Percentiles rank a stretch among this genome's conserved stretches.
phyloP scores from a whole-genome alignment of 139 green algal species.

The Auxenochlorella pyrenoidosa region DNA sequence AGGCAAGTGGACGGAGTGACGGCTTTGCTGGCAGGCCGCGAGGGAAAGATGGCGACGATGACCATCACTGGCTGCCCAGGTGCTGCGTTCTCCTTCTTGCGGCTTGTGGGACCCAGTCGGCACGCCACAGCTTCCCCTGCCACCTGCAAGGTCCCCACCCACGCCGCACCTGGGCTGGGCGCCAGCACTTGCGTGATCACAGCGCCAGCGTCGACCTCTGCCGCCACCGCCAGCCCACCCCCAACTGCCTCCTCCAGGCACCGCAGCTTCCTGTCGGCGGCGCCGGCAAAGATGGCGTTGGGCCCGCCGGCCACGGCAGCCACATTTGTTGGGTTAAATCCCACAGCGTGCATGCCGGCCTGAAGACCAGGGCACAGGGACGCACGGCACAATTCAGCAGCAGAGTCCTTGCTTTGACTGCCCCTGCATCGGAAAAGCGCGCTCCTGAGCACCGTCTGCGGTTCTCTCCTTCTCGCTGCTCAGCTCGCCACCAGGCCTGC shows the following conservation, averaged over 20 bases:
- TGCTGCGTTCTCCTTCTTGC: too few species aligned
- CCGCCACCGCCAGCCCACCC: conserved; percentile 71
- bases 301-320: conserved; percentile 44
- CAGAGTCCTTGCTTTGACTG: neutral
- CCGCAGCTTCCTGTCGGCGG: conserved; percentile 86
- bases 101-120: too few species aligned
- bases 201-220: conserved; percentile 76
- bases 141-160: neutral
- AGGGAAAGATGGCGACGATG: neutral
- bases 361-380: conserved; percentile 19
- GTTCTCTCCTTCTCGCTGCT: too few species aligned
- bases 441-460: too few species aligned
- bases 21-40: neutral
- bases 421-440: too few species aligned
- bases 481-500: too few species aligned
- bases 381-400: neutral
- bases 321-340: too few species aligned
- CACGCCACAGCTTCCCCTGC: neutral
- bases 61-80: too few species aligned
- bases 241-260: conserved; percentile 80
- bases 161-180: conserved; percentile 5
- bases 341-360: conserved; percentile 35
- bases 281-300: conserved; percentile 67
- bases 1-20: neutral
- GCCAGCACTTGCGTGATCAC: conserved; percentile 56